Evolutionary conservation across 2,329 filamentous ascomycete genomes (phyloP), one percentile per base, ranked within the genome.

Genomic region (Rhynchosporium graminicola): DNA sequence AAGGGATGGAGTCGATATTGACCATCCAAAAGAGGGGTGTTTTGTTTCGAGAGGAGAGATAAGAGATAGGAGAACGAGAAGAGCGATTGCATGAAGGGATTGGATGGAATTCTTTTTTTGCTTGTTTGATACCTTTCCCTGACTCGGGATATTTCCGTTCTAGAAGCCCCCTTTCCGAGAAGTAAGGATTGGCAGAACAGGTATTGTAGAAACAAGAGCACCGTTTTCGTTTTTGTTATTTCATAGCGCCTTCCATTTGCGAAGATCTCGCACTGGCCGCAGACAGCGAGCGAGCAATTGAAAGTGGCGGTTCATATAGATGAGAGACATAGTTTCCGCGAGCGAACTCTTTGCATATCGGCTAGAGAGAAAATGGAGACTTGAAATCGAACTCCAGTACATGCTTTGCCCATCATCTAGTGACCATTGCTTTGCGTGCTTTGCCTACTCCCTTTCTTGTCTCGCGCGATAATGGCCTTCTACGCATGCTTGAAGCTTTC

Each of bases 61-160:
- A 20, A 40, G 45, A 36, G 46, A 33, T 54, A 36, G 48, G 8
- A 54, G 38, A 20, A 26, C n/a, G 46, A 42, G 45, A 50, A 46
- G 45, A 59, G 40, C 38, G 47, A 42, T 45, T 56, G 40, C 28
- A 56, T 56, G 52, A 42, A 31, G 26, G 40, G 20, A 20, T 57
- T 57, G 54, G 54, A 57, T 57, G 54, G 28, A 29, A 29, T 55
- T 55, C 52, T 15, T 51, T 43, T 33, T 33, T 51, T 52, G 47
- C 28, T 59, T 52, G 46, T 31, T 56, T 50, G 51, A 61, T 61
- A 61, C 51, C 59, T 48, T 31, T 58, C 29, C 33, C 29, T 28
- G 10, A 54, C 33, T 54, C 20, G 20, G 36, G 51, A 36, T 33
- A 26, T n/a, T 20, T 54, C 4, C 28, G 9, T 50, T 31, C 4